Base-by-base conservation (phyloP, 192 early-diverging fungal genomes). In the Coemansia sp. region DNA sequence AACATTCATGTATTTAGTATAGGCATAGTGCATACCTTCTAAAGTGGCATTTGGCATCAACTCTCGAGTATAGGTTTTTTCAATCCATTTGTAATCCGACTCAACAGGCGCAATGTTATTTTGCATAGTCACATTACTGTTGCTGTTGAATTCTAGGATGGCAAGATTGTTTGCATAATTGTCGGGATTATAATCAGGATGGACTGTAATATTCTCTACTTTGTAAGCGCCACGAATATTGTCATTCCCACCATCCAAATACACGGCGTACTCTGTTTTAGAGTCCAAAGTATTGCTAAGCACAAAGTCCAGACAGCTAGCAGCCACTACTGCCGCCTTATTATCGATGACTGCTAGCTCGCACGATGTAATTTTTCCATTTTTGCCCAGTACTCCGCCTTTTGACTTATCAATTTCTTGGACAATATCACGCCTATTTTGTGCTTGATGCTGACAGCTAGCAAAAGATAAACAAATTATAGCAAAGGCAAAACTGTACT, bases 281-380 rank as follows among this genome's bases (percentile, higher is more conserved):
- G 41, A 26, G 41, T 65, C 55, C 1, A 65, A 13, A 4, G 2
- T 53, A 13, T 23, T 42, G 23, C 20, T 50, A 6, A 30, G 15
- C 6, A 26, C 48, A 11, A 16, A 57, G 14, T 44, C 50, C 12
- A 65, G 35, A 18, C 63, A 65, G 15, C 42, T 47, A 7, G 63
- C 63, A 1, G 55, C 39, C 15, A 58, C 55, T 3, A 53, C 26
- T 15, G 55, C 40, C 4, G 56, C 14, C 14, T n/a, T 36, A 50
- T 35, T 48, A 28, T 65, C 43, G 9, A 57, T 36, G 1, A 45
- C 55, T 3, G 46, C 15, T 16, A 65, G 31, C 31, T 57, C 42
- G 37, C 63, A 65, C 20, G 35, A 46, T 3, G 63, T 65, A 13
- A 43, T 33, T 15, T 52, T 53, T 11, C 56, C 56, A 21, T 57